phyloP scores from a whole-genome alignment of 2,329 filamentous ascomycete species.

The Botryotinia narcissicola region DNA sequence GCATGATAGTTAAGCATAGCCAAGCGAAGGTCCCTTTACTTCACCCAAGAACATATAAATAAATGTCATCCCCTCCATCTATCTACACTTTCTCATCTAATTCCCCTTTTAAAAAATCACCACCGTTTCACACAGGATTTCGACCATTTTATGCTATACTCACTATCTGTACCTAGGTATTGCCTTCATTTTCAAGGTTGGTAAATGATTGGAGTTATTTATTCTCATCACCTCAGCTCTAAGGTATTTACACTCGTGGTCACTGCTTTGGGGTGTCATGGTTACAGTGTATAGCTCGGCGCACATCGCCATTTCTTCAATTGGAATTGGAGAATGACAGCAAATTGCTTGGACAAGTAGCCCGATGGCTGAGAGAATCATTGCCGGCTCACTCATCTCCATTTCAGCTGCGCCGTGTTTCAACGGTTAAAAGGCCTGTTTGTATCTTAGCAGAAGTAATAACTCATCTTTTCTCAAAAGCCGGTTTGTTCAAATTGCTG shows the following conservation, averaged over 20 bases:
- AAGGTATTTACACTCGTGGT: not conserved
- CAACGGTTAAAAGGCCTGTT: not conserved
- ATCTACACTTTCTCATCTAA: no score
- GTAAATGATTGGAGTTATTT: not conserved
- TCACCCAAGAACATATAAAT: constrained; percentile 5
- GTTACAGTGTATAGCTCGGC: not conserved
- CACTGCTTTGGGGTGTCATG: not conserved
- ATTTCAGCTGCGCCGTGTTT: not conserved
- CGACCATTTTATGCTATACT: no score
- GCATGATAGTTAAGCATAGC: not conserved
- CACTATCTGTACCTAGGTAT: not conserved
- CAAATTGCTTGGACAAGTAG: not conserved
- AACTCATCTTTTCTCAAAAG: not conserved
- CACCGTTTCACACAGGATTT: not conserved
- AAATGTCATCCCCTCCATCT: not conserved
- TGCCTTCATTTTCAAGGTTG: not conserved
- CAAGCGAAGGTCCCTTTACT: constrained; percentile 6
- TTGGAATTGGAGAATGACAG: not conserved
- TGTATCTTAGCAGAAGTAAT: not conserved
- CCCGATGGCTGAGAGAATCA: not conserved
- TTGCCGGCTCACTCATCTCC: not conserved
- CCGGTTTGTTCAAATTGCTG: not conserved
- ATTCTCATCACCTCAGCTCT: not conserved
- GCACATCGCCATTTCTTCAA: constrained; percentile 1
- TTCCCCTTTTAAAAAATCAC: not conserved